Percentiles rank a stretch among this genome's conserved stretches.
Conservation (phyloP, 148 eudicot species). For the Rhododendron williamsianum region DNA sequence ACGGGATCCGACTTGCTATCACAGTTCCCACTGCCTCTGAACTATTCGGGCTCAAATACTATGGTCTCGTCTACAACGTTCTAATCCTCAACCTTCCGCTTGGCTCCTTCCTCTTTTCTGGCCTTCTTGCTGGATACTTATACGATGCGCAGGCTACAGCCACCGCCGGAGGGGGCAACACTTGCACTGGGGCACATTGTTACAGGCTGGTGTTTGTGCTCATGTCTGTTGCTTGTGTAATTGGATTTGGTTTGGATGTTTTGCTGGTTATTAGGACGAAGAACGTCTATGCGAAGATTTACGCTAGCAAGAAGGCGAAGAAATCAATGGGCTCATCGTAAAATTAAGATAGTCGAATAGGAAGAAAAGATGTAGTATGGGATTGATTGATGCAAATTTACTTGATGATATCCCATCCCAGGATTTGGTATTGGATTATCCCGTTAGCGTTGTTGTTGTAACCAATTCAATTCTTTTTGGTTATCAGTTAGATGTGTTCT, state of each 20-base stretch:
- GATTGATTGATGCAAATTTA: not conserved
- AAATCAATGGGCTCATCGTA: not conserved
- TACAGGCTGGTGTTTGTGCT: conserved; percentile 64
- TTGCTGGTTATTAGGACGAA: conserved; percentile 51
- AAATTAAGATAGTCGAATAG: not conserved
- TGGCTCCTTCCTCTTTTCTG: conserved; percentile 94
- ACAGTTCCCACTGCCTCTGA: conserved; percentile 94
- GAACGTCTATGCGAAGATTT: conserved; percentile 47
- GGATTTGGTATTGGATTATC: not conserved
- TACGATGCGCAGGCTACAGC: conserved; percentile 75
- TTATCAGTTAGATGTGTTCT: not conserved
- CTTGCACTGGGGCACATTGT: conserved; percentile 74
- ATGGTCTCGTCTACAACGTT: conserved; percentile 86
- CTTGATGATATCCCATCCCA: not conserved
- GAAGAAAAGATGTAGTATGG: not conserved
- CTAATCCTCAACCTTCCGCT: conserved; percentile 82
- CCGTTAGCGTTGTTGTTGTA: not conserved
- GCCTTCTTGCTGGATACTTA: conserved; percentile 76
- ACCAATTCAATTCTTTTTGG: not conserved
- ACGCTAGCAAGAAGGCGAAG: conserved; percentile 35
- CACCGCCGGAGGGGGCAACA: conserved; percentile 71
- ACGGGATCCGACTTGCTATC: conserved; percentile 81
- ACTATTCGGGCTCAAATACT: conserved; percentile 84
- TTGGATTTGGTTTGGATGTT: conserved; percentile 63
- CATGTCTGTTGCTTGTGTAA: conserved; percentile 62